Conservation (phyloP, 2,329 filamentous ascomycete genomes). For the Ascochyta pisi region DNA sequence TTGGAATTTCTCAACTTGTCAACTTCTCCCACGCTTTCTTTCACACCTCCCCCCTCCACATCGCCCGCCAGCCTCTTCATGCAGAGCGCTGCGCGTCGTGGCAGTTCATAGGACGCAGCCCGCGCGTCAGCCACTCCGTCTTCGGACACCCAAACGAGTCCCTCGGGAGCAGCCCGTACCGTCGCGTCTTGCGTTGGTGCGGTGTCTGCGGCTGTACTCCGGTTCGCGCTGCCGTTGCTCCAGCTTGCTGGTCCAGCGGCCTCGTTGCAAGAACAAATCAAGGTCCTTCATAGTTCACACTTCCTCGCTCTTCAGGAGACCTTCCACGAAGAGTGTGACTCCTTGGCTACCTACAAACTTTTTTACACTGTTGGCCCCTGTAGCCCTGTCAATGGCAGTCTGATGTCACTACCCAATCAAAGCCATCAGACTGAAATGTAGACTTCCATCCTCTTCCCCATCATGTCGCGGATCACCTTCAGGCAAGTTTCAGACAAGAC, state of each 20-base stretch:
- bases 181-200: conserved; percentile 57
- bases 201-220: conserved; percentile 52
- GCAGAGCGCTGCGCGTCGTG: conserved; percentile 1
- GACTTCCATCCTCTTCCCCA: conserved; percentile 13
- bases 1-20: conserved; percentile 20
- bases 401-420: conserved; percentile 5
- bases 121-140: conserved; percentile 57
- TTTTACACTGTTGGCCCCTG: too few species aligned
- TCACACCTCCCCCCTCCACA: neutral
- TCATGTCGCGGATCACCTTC: conserved; percentile 30
- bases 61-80: conserved; percentile 3
- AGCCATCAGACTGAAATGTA: conserved; percentile 43
- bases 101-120: conserved; percentile 29
- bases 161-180: conserved; percentile 54
- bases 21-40: neutral
- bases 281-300: conserved; percentile 64
- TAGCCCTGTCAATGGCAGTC: too few species aligned
- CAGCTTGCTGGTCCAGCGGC: conserved; percentile 19
- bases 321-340: conserved; percentile 59
- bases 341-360: conserved; percentile 58
- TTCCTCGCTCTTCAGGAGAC: conserved; percentile 54
- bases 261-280: conserved; percentile 55
- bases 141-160: conserved; percentile 53
- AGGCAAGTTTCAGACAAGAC: conserved; percentile 30
- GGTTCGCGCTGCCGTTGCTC: conserved; percentile 42